Evolutionary conservation across 345 rosid genomes (phyloP), one percentile per base, ranked within the genome.

Genomic region (Triadica sebifera): DNA sequence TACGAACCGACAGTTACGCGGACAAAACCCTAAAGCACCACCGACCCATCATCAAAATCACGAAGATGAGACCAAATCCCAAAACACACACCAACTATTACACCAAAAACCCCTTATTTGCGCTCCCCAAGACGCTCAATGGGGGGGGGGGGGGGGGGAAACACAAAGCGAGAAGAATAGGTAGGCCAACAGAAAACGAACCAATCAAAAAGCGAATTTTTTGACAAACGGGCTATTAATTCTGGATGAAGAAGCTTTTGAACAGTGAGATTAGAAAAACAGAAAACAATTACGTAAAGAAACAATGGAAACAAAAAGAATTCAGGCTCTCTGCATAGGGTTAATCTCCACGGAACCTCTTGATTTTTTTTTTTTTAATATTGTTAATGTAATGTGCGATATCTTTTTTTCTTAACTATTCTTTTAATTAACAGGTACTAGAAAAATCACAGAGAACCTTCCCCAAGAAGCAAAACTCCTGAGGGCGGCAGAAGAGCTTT

Each of bases 271-370:
- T 51, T 52, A 52, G 19, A 29, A 60, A 5, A 77, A 84, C 65
- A 69, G 69, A 83, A 79, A 64, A 71, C 80, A 80, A 87, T 86
- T 80, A 85, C 89, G 92, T 86, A 82, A 85, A 80, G 88, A 82
- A 78, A 85, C 46, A 15, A 74, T 16, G 53, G 84, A 83, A 81
- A 73, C 79, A 75, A 77, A 73, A 71, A 78, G 65, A 75, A 61
- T 51, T 56, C 64, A 12, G 59, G 17, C 47, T 24, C 62, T 41
- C 29, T 37, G 9, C 71, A 77, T 67, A 78, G 77, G 67, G 85
- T 70, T 85, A 86, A 81, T 82, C 88, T 81, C 74, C 85, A 87
- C 87, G 87, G 84, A 87, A 89, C 83, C 84, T 74, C 70, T 75
- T 41, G 72, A 75, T 56, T 58, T 45, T 57, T 17, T 25, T 76